These are phyloP conservation scores for Gracilaria vermiculophylla DNA, from an alignment of 23 red algal species.

Conservation along the genomic window DNA sequence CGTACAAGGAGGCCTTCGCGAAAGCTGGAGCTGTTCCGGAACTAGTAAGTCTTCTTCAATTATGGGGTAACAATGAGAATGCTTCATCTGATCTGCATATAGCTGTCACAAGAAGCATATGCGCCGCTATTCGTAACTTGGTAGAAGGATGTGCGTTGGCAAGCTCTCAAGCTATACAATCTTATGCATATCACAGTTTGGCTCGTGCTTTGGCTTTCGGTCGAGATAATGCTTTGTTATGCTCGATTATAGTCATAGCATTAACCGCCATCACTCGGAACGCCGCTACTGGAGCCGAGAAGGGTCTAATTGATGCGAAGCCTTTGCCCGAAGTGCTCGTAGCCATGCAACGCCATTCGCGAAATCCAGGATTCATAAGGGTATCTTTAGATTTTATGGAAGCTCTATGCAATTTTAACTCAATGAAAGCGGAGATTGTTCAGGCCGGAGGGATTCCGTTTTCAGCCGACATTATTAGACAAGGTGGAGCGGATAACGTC, in stretches of 20 bases:
- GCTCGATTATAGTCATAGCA: constrained; percentile 11
- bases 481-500: constrained; percentile 28
- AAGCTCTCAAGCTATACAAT: constrained; percentile 14
- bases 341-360: constrained; percentile 44
- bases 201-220: constrained; percentile 13
- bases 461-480: constrained; percentile 30
- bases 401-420: constrained; percentile 12
- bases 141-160: constrained; percentile 40
- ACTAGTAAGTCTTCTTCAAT: constrained; percentile 30
- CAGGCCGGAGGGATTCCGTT: constrained; percentile 56
- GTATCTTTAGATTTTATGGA: constrained; percentile 57
- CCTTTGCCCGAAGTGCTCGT: constrained; percentile 45
- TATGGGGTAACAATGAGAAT: constrained; percentile 33
- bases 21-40: constrained; percentile 27
- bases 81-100: background rate
- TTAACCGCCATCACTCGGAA: constrained; percentile 40
- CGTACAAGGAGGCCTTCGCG: constrained; percentile 52
- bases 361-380: constrained; percentile 27
- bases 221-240: constrained; percentile 29
- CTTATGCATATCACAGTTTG: constrained; percentile 33
- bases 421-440: constrained; percentile 59
- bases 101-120: constrained; percentile 16
- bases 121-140: constrained; percentile 24
- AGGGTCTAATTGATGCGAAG: constrained; percentile 42
- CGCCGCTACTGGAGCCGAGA: constrained; percentile 23